These are phyloP conservation scores for Penicillium malachiteum DNA, from an alignment of 495 filamentous ascomycete genomes.

Conservation along the genomic window DNA sequence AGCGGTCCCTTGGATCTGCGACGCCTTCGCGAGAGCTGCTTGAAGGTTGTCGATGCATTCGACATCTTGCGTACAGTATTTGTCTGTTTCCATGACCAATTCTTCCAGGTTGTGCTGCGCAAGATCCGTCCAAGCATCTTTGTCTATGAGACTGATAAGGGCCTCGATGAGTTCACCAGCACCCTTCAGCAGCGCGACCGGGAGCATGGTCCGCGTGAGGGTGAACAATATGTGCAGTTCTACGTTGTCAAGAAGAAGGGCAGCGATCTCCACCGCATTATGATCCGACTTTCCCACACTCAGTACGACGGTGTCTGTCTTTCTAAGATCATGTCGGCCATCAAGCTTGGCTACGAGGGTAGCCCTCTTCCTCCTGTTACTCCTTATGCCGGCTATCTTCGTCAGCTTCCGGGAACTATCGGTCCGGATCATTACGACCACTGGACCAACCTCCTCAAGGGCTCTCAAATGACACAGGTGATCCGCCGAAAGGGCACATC, in stretches of 20 bases:
- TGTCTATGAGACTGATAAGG: conserved; percentile 54
- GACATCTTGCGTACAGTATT: conserved; percentile 73
- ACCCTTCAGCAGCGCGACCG: conserved; percentile 49
- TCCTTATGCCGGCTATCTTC: conserved; percentile 61
- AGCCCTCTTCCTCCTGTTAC: conserved; percentile 39
- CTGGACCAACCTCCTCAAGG: conserved; percentile 43
- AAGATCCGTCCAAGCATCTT: conserved; percentile 51
- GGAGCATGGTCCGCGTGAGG: conserved; percentile 54
- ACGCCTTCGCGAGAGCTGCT: conserved; percentile 45
- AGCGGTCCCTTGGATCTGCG: conserved; percentile 45
- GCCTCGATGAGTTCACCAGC: conserved; percentile 48
- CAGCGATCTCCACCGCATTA: conserved; percentile 54
- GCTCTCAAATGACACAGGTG: conserved; percentile 47
- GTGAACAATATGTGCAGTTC: conserved; percentile 63
- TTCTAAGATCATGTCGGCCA: conserved; percentile 56
- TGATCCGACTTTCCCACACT: conserved; percentile 68
- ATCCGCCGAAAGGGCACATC: conserved; percentile 36
- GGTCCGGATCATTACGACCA: conserved; percentile 56
- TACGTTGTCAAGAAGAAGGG: conserved; percentile 53
- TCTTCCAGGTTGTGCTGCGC: conserved; percentile 62
- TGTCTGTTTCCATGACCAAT: conserved; percentile 52
- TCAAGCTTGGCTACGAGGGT: conserved; percentile 54
- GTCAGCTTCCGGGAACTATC: conserved; percentile 43
- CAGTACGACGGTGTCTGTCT: conserved; percentile 75
- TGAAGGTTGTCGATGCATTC: conserved; percentile 50